Conservation (phyloP, 768 basidiomycete genomes). For the Terana coerulea region DNA sequence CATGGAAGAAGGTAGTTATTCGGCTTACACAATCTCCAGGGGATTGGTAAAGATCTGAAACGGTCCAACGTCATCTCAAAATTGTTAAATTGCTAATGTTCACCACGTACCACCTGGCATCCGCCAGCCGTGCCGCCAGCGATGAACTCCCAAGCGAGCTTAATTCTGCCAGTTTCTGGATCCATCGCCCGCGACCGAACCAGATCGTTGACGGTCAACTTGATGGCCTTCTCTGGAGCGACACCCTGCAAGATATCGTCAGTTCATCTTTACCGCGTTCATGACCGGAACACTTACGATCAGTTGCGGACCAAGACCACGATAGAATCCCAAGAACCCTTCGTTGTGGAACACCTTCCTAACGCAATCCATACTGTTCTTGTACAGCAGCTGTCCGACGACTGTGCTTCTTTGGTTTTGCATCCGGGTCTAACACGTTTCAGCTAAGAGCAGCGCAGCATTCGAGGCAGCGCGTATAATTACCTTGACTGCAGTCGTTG, state of each 20-base stretch:
- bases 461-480: slow-evolving; percentile 19
- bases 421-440: slow-evolving; percentile 55
- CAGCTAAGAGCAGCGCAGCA: slow-evolving; percentile 21
- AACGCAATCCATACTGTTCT: slow-evolving; percentile 94
- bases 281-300: slow-evolving; percentile 47
- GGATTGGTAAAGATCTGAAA: slow-evolving; percentile 94
- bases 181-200: slow-evolving; percentile 82
- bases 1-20: not conserved
- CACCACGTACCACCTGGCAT: slow-evolving; percentile 86
- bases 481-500: slow-evolving; percentile 62
- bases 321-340: slow-evolving; percentile 93
- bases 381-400: slow-evolving; percentile 94
- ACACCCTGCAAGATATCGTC: slow-evolving; percentile 58
- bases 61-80: not conserved
- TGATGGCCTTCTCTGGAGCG: slow-evolving; percentile 97
- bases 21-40: slow-evolving; percentile 84
- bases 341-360: slow-evolving; percentile 93
- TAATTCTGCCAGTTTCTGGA: slow-evolving; percentile 94
- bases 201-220: slow-evolving; percentile 93
- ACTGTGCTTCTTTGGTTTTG: slow-evolving; percentile 97
- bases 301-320: slow-evolving; percentile 92
- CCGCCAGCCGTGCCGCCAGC: slow-evolving; percentile 94
- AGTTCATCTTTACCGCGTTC: not conserved
- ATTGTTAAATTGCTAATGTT: not conserved
- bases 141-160: slow-evolving; percentile 82